These are phyloP conservation scores for Bombardia bombarda DNA, from an alignment of 495 filamentous ascomycete species.

Conservation along the genomic window DNA sequence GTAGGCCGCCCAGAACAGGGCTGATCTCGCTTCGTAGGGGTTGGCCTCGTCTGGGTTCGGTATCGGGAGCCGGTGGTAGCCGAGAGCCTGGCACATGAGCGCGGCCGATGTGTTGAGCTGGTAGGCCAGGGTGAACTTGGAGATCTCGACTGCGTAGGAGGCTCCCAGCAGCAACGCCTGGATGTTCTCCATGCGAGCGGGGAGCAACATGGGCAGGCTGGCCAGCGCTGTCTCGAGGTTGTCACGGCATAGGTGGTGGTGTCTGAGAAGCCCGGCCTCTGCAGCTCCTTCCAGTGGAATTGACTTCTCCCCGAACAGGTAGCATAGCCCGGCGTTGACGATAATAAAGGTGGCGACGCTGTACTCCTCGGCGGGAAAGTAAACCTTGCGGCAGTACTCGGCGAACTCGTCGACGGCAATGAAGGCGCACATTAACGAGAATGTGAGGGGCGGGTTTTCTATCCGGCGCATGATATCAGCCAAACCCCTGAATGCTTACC, in stretches of 20 bases:
- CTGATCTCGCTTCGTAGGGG: conserved; percentile 29
- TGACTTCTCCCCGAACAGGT: conserved; percentile 46
- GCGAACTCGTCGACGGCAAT: conserved; percentile 45
- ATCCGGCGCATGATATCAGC: neutral
- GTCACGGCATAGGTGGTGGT: conserved; percentile 39
- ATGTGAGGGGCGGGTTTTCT: conserved; percentile 30
- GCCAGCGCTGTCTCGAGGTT: conserved; percentile 54
- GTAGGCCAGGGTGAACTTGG: conserved; percentile 57
- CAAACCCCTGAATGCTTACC: neutral
- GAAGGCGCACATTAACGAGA: conserved; percentile 32
- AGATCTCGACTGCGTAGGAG: conserved; percentile 52
- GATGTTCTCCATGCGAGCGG: conserved; percentile 49
- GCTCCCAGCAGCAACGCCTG: conserved; percentile 50
- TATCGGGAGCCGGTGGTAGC: conserved; percentile 51
- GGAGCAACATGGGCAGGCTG: conserved; percentile 50
- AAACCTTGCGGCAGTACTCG: conserved; percentile 52
- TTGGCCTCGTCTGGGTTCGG: conserved; percentile 35
- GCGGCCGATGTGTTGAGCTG: conserved; percentile 49
- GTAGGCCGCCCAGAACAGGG: conserved; percentile 59
- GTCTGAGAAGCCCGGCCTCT: conserved; percentile 24
- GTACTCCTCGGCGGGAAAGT: conserved; percentile 51
- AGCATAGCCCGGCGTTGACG: conserved; percentile 49
- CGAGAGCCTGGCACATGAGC: conserved; percentile 54
- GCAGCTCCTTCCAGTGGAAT: conserved; percentile 22
- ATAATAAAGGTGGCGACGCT: conserved; percentile 48